Conservation (phyloP, 768 basidiomycete species). For the Chiua virens region DNA sequence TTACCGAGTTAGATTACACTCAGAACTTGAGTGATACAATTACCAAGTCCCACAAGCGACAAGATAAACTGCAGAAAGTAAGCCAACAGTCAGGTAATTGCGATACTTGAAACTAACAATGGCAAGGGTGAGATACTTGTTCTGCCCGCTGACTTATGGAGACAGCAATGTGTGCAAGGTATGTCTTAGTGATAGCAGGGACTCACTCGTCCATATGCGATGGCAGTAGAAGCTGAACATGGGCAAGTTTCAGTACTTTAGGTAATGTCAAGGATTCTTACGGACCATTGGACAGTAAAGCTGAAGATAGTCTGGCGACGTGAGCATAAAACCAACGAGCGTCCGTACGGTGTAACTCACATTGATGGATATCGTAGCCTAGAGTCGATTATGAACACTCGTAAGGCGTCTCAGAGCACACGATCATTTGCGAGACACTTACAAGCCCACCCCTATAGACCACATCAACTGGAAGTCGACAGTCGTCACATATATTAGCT, state of each 20-base stretch:
- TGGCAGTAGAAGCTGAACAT: constrained; percentile 13
- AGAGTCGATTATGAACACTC: too few relatives aligned
- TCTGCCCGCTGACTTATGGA: constrained; percentile 11
- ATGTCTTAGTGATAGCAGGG: background rate
- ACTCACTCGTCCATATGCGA: constrained; percentile 16
- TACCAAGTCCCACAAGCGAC: background rate
- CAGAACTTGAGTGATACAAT: background rate
- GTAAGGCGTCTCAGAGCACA: too few relatives aligned
- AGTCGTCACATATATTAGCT: background rate
- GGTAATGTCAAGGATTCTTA: background rate
- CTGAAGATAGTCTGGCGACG: background rate
- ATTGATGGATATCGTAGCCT: too few relatives aligned
- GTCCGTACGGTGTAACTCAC: too few relatives aligned
- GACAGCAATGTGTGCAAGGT: background rate
- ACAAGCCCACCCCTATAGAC: constrained; percentile 12
- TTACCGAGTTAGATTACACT: background rate
- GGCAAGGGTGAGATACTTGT: constrained; percentile 2
- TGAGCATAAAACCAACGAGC: background rate
- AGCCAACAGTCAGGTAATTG: background rate
- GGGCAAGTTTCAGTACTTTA: background rate
- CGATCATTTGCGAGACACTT: too few relatives aligned
- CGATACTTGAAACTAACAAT: constrained; percentile 2
- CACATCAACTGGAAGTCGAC: background rate
- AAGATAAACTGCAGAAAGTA: background rate
- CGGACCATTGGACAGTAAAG: constrained; percentile 9